phyloP scores from a whole-genome alignment of 257 asterid species.

The Lycium ferocissimum region DNA sequence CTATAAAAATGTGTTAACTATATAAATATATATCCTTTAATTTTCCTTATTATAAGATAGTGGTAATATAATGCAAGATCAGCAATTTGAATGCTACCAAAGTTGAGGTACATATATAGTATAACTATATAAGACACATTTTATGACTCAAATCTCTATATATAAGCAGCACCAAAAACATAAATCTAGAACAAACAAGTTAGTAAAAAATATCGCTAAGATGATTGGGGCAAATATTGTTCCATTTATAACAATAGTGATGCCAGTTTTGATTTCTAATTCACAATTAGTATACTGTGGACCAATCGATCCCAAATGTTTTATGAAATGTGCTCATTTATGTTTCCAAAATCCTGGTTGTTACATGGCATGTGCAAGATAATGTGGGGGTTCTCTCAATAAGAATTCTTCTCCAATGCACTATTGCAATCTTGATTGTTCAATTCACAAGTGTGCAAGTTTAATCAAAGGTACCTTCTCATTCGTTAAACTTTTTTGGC shows the following conservation, averaged over 20 bases:
- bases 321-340: neutral
- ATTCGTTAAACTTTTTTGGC: neutral
- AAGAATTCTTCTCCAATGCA: neutral
- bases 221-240: neutral
- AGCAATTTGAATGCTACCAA: no score
- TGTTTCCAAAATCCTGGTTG: neutral
- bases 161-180: neutral
- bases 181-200: neutral
- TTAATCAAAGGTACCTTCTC: neutral
- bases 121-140: neutral
- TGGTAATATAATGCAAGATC: no score
- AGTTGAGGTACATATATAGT: no score
- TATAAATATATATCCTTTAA: neutral
- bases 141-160: neutral
- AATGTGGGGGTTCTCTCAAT: neutral
- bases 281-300: neutral
- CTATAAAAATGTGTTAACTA: neutral
- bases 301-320: no score
- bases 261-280: neutral
- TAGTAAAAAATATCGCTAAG: neutral
- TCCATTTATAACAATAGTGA: neutral
- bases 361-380: neutral
- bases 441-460: neutral
- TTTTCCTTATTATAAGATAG: neutral
- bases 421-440: neutral